A percentile compares a stretch with the other conserved stretches of the same genome.
These are phyloP conservation scores for Pyrenopolyporus hunteri DNA, from an alignment of 495 filamentous ascomycete species.

Conservation along the genomic window DNA sequence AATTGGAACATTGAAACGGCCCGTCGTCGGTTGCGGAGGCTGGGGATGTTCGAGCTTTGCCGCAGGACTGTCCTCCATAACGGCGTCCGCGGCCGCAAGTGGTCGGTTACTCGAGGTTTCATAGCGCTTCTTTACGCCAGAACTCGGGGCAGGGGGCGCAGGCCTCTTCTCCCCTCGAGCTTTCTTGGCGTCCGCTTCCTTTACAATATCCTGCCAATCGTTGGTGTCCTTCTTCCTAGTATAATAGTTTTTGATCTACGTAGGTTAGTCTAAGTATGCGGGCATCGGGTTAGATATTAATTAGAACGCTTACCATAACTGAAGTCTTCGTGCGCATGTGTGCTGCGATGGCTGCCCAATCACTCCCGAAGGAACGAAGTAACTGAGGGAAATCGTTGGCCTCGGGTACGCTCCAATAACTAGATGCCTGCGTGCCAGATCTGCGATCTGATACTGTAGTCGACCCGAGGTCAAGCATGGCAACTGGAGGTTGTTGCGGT, in stretches of 20 bases:
- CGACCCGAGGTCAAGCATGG: constrained; percentile 50
- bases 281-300: constrained; percentile 6
- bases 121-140: constrained; percentile 51
- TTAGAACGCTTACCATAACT: constrained; percentile 74
- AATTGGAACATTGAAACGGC: constrained; percentile 53
- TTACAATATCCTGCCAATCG: constrained; percentile 73
- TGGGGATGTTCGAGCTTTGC: constrained; percentile 52
- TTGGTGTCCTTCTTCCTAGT: constrained; percentile 75
- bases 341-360: constrained; percentile 82
- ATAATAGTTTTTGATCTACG: constrained; percentile 91
- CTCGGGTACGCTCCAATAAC: constrained; percentile 98
- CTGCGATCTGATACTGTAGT: constrained; percentile 49
- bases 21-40: constrained; percentile 39
- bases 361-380: constrained; percentile 82
- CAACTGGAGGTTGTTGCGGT: constrained; percentile 47
- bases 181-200: constrained; percentile 73
- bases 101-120: constrained; percentile 59
- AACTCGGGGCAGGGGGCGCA: constrained; percentile 68
- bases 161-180: constrained; percentile 73
- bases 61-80: constrained; percentile 58
- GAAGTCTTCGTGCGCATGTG: constrained; percentile 92
- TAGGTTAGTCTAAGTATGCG: constrained; percentile 35
- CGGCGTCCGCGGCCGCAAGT: constrained; percentile 62
- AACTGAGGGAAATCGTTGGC: constrained; percentile 79
- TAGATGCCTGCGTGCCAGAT: constrained; percentile 70